Base-by-base conservation (phyloP, 495 filamentous ascomycete genomes). In the Penicillium samsonianum region DNA sequence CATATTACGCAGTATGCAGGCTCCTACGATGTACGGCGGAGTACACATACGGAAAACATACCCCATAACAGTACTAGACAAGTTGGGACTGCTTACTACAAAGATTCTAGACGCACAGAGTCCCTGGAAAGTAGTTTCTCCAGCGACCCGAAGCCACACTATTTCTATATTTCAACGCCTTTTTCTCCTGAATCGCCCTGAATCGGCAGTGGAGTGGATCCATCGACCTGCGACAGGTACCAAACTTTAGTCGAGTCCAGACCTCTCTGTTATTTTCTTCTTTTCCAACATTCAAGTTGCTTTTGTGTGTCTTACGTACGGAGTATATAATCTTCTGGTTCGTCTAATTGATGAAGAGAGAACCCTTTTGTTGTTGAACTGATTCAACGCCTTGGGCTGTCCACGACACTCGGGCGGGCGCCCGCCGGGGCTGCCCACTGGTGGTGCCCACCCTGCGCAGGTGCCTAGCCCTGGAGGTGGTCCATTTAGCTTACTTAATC, bases 141-240 rank as follows among this genome's bases (percentile, higher is more conserved):
- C 46, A 48, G 45, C 28, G 47, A 50, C 47, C 30, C 47, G 30
- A 22, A 22, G 12, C 46, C 44, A 30, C 2, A 33, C 48, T 38
- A 50, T 23, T 37, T n/a, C 4, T 52, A 16, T 35, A 52, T 41
- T 22, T 22, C 41, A 45, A 44, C 41, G 38, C 28, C 26, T 8
- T 35, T 35, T 54, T 47, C 20, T 30, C 35, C n/a, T n/a, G n/a
- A n/a, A n/a, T n/a, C n/a, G n/a, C n/a, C 42, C 53, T 55, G 42
- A 55, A 47, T 17, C 23, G 31, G 33, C 28, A 22, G 38, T 55
- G 53, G 53, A 40, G 53, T 28, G 17, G 53, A 23, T 23, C 53
- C 52, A 47, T 55, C 33, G n/a, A 42, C 50, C 6, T 55, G 43
- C 41, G 53, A 55, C 53, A 55, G 43, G 53, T 55, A 25, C 31